Evolutionary conservation across 202 grass and related monocot genomes (phyloP).

Genomic region (Alloteropsis angusta): DNA sequence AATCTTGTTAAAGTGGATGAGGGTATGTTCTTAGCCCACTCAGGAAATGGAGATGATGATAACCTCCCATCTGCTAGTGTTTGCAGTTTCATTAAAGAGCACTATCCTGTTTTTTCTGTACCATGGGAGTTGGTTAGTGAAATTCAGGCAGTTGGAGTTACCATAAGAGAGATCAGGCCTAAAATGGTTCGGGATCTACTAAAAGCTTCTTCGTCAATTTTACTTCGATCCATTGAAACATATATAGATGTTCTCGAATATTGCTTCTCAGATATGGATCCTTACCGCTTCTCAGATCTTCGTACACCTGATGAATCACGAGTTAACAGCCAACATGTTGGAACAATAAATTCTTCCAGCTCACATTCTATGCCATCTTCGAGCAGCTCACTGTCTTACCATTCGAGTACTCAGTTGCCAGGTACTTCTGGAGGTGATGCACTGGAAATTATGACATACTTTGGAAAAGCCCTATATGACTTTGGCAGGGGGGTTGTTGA

Average conservation of each 20-base stretch:
- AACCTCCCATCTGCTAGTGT: constrained; percentile 77
- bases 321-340: constrained; percentile 34
- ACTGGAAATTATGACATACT: constrained; percentile 92
- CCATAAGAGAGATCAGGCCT: constrained; percentile 78
- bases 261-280: constrained; percentile 84
- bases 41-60: constrained; percentile 59
- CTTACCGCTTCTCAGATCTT: constrained; percentile 51
- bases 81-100: constrained; percentile 98
- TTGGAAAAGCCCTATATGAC: constrained; percentile 94
- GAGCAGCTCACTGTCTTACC: constrained; percentile 27
- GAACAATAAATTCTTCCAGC: constrained; percentile 17
- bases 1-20: constrained; percentile 94
- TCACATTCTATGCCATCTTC: constrained; percentile 31
- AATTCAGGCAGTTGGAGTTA: constrained; percentile 84
- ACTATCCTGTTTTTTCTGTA: constrained; percentile 97
- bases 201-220: constrained; percentile 75
- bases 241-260: constrained; percentile 94
- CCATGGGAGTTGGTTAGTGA: constrained; percentile 88
- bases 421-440: constrained; percentile 76
- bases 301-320: constrained; percentile 34
- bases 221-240: constrained; percentile 78
- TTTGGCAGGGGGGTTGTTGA: constrained; percentile 89
- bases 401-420: constrained; percentile 31
- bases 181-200: constrained; percentile 88
- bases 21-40: constrained; percentile 91